Conservation (phyloP, 257 asterid species). For the Galeopsis tetrahit region DNA sequence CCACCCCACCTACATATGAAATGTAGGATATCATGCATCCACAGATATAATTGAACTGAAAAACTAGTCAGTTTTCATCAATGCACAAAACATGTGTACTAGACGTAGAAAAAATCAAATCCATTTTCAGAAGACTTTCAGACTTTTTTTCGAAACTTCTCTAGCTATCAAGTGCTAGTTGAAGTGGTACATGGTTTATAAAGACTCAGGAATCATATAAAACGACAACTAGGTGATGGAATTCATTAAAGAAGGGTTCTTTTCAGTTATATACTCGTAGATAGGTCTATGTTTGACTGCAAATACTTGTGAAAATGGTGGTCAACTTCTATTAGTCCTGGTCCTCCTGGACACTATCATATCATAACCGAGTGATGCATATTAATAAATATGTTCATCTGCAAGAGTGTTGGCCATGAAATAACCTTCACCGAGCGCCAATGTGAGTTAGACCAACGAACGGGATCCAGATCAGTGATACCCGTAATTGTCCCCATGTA, state of each 20-base stretch:
- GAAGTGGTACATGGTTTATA: not conserved
- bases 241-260: not conserved
- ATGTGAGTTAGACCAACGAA: constrained; percentile 85
- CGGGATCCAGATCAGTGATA: constrained; percentile 77
- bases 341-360: constrained; percentile 10
- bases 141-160: not conserved
- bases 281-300: not conserved
- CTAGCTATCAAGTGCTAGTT: not conserved
- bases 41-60: not conserved
- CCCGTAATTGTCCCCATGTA: constrained; percentile 94
- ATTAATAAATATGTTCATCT: not conserved
- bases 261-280: no score
- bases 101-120: not conserved
- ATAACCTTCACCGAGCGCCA: constrained; percentile 93
- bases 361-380: not conserved
- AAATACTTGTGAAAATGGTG: constrained; percentile 1
- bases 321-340: constrained; percentile 18
- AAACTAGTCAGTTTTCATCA: constrained; percentile 1
- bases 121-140: not conserved
- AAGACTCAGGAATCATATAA: no score
- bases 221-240: not conserved
- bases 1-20: constrained; percentile 87
- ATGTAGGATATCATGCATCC: constrained; percentile 10
- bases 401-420: constrained; percentile 18
- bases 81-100: not conserved